Base-by-base conservation (phyloP, 106 monocot species). In the Dioscorea alata region DNA sequence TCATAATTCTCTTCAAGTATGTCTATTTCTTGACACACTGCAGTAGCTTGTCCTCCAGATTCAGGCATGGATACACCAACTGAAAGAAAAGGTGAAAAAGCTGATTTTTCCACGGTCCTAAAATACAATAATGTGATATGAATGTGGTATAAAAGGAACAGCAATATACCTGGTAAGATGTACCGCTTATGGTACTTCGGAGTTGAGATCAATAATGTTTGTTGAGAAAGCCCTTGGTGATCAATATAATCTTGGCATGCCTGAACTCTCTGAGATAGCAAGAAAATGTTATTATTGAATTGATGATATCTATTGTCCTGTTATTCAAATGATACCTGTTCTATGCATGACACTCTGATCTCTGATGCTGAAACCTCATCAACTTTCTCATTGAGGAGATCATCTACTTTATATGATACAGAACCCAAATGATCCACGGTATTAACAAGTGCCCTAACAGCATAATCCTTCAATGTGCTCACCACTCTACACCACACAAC, bases 401-500 rank as follows among this genome's bases (percentile, higher is more conserved):
- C 76, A 61, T 84, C 81, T 8, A 92, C 84, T 64, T 89, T 87
- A 67, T 75, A 79, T 35, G 97, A 84, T 23, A 92, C 72, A 21
- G 97, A 87, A 16, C 89, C 85, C 71, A 99, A 83, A 79, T 99
- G 97, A 77, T 92, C 86, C 33, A 92, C 82, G 2, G 92, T 87
- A 54, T 92, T 99, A 33, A 89, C 92, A 23, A 99, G 78, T 49
- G 97, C 97, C 72, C 92, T 85, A 6, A 87, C 74, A 23, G 83
- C 76, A 69, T 99, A 99, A 50, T 99, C 97, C 73, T 92, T 99
- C 79, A 99, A 81, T 51, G 80, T 81, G 62, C 74, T 71, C 73
- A 87, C 79, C 66, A 92, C 92, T 71, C 97, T 99, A 68, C 57
- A 73, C 50, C 13, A 23, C 13, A 23, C 19, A 42, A 42, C 42